Base-by-base conservation (phyloP, 2,329 filamentous ascomycete species). In the Phyllosticta citrichinensis region DNA sequence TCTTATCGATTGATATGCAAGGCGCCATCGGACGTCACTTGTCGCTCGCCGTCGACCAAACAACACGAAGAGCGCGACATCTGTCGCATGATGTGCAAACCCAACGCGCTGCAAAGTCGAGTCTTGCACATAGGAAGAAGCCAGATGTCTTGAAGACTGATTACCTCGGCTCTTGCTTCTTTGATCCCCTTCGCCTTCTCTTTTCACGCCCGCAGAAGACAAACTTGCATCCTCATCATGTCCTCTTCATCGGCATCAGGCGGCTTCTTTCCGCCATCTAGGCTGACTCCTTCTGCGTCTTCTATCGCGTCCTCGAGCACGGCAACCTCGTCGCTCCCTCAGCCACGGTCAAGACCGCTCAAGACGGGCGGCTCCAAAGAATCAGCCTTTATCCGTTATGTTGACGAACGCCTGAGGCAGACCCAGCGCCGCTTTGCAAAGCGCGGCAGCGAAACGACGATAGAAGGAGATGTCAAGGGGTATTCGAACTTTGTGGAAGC, bases 401-500 rank as follows among this genome's bases (percentile, higher is more conserved):
- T 85, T 14, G 83, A 86, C 64, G 74, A 76, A 53, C 75, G 74
- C 14, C 71, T 85, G 25, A 68, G 81, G 22, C 69, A 74, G 50
- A 79, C 83, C 52, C 81, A 77, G 64, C 74, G 77, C 22, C 76
- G 79, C 64, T 82, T 81, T 69, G 79, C 78, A 22, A 82, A 81
- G 70, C 79, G 81, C 63, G 59, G n/a, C 11, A 62, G 59, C 55
- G 58, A 65, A 51, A 61, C 67, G 12, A 58, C 58, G 0, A 61
- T 63, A 19, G 60, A 63, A 5, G 70, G 70, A 27, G 70, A 73
- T 14, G 75, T 75, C 4, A 71, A 74, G 35, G 83, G 82, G 1
- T 87, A 87, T 64, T 76, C 78, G 59, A 83, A 75, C 57, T 88
- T 93, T 71, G 79, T 77, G 56, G 87, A 92, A 68, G 82, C 91